Conservation (phyloP, 1,139 yeast species). For the Taphrina deformans region DNA sequence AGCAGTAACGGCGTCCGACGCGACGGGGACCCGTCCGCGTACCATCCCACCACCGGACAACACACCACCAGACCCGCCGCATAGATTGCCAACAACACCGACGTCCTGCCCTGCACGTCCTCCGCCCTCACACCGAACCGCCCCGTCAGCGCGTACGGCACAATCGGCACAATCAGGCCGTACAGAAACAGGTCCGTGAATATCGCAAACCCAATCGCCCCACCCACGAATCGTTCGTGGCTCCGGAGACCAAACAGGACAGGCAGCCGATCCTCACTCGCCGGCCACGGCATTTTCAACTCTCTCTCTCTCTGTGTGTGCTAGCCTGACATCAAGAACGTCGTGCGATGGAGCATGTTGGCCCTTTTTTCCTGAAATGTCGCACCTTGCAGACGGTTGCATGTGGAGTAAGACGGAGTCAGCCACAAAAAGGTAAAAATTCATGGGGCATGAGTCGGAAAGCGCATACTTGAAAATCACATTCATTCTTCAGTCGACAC, state of each 20-base stretch:
- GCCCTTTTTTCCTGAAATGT: too few species aligned
- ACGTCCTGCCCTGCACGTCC: slow-evolving; percentile 44
- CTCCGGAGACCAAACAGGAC: slow-evolving; percentile 40
- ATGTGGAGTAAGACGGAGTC: too few species aligned
- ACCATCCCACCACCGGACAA: slow-evolving; percentile 44
- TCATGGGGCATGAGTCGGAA: too few species aligned
- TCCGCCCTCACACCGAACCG: slow-evolving; percentile 43
- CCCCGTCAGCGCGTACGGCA: slow-evolving; percentile 45
- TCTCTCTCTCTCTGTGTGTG: too few species aligned
- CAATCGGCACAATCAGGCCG: slow-evolving; percentile 45
- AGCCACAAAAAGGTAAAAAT: too few species aligned
- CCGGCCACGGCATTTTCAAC: too few species aligned
- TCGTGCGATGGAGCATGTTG: too few species aligned
- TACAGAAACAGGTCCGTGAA: slow-evolving; percentile 31
- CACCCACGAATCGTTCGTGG: slow-evolving; percentile 2
- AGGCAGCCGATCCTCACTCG: too few species aligned
- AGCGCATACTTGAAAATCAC: too few species aligned
- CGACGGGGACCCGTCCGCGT: slow-evolving; percentile 42
- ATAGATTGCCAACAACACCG: slow-evolving; percentile 45
- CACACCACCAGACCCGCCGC: slow-evolving; percentile 46
- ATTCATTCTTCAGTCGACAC: too few species aligned
- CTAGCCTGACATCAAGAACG: too few species aligned
- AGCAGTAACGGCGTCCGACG: slow-evolving; percentile 44
- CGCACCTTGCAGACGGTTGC: too few species aligned
- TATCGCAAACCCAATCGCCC: slow-evolving; percentile 5